Evolutionary conservation across 2,329 filamentous ascomycete species (phyloP).

Genomic region (Lecanosticta acicola): DNA sequence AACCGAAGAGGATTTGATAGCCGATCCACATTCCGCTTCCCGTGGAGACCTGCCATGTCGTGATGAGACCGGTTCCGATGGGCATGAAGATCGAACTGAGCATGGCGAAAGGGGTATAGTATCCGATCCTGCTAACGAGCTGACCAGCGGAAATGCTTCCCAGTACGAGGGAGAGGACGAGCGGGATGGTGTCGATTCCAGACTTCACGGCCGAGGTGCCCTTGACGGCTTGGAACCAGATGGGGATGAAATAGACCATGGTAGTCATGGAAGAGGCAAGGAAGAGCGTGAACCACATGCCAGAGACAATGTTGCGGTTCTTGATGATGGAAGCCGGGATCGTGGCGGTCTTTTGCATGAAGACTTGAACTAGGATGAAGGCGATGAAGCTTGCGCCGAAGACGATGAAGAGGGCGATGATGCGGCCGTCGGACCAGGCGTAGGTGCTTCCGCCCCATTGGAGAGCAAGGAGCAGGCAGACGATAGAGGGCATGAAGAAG

Average conservation of each 20-base stretch:
- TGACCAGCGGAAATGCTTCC: conserved; percentile 28
- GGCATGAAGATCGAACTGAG: conserved; percentile 38
- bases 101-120: conserved; percentile 48
- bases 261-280: conserved; percentile 36
- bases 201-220: conserved; percentile 41
- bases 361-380: conserved; percentile 38
- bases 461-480: conserved; percentile 46
- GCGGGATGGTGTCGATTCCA: conserved; percentile 44
- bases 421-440: conserved; percentile 39
- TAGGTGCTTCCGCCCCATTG: conserved; percentile 49
- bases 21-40: conserved; percentile 36
- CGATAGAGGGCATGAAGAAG: conserved; percentile 45
- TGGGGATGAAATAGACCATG: conserved; percentile 41
- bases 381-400: conserved; percentile 35
- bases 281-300: conserved; percentile 31
- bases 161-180: conserved; percentile 28
- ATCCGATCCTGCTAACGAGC: conserved; percentile 39
- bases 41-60: conserved; percentile 39
- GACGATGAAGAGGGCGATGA: conserved; percentile 42
- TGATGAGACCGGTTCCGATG: conserved; percentile 43
- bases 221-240: conserved; percentile 50
- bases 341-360: conserved; percentile 41
- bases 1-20: conserved; percentile 43
- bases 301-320: conserved; percentile 31
- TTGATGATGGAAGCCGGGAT: conserved; percentile 40